Evolutionary conservation across 2,329 filamentous ascomycete genomes (phyloP), one percentile per base, ranked within the genome.

Genomic region (Hortaea sp.): DNA sequence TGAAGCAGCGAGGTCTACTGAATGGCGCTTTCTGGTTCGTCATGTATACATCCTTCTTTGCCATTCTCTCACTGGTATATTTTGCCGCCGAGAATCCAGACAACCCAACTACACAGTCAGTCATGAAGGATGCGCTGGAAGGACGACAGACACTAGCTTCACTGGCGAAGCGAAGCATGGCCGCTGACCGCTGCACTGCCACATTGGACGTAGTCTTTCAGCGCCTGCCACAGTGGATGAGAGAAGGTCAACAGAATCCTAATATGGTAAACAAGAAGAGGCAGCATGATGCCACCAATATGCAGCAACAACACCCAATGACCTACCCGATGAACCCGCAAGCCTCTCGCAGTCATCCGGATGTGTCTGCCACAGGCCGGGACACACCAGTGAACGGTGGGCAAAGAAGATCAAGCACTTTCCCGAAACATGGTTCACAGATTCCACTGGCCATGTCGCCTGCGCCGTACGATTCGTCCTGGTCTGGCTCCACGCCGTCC

Each of bases 11-110:
- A 57, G 78, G 82, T 4, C 71, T 87, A 5, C 70, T 92, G n/a
- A 82, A 84, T 51, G 87, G 86, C 1, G 84, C 85, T 0, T 89
- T 88, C 64, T 92, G 86, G 86, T 90, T 90, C 60, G 84, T 85
- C 54, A 79, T 90, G 61, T 90, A 88, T 60, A 88, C 85, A 2
- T 84, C 85, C 11, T 89, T 88, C 66, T 89, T 88, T 60, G 82
- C 84, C 10, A 84, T 90, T 30, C 70, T 92, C 30, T 86, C 86
- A 0, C 70, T 92, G 40, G 73, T 90, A 1, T 92, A 87, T 59
- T 90, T 85, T 59, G 83, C 85, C 1, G 71, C 88, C 10, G 86
- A 90, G 61, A 90, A 90, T 53, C 84, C 84, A 1, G 79, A 85
- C 49, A 87, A 84, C 58, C 69, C 76, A 4, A 84, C 82, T 1